Evolutionary conservation across 495 filamentous ascomycete species (phyloP).

Genomic region (Friedmanniomyces endolithicus): DNA sequence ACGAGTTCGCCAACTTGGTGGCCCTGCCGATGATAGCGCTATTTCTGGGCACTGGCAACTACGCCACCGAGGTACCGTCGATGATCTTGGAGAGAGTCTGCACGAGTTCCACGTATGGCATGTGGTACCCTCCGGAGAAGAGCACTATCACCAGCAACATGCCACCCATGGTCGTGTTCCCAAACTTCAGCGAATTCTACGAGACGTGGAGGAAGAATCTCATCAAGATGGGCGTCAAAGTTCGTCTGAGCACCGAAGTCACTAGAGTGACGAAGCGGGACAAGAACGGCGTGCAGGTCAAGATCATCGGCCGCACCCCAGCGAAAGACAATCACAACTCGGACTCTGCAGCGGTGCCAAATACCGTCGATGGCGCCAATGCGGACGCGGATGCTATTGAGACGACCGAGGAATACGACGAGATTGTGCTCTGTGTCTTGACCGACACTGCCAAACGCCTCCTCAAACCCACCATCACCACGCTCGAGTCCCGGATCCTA

Average conservation of each 20-base stretch:
- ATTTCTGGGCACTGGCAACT: constrained; percentile 59
- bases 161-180: constrained; percentile 74
- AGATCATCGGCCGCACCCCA: constrained; percentile 29
- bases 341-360: constrained; percentile 27
- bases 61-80: constrained; percentile 62
- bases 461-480: constrained; percentile 48
- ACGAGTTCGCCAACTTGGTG: constrained; percentile 63
- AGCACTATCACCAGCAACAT: constrained; percentile 48
- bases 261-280: constrained; percentile 43
- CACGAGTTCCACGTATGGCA: constrained; percentile 60
- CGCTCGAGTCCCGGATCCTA: constrained; percentile 54
- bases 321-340: constrained; percentile 29
- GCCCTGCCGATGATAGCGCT: constrained; percentile 63
- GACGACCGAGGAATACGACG: constrained; percentile 46
- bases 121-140: constrained; percentile 63
- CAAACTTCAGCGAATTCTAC: constrained; percentile 61
- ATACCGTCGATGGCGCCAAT: constrained; percentile 25
- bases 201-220: constrained; percentile 53
- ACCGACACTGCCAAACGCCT: constrained; percentile 62
- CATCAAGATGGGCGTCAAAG: constrained; percentile 46
- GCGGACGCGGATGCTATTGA: constrained; percentile 30
- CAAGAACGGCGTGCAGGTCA: constrained; percentile 45
- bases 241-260: constrained; percentile 53
- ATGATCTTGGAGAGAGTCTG: constrained; percentile 66
- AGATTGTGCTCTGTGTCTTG: constrained; percentile 61